Base-by-base conservation (phyloP, 768 basidiomycete species). In the Cystobasidium onofrii region DNA sequence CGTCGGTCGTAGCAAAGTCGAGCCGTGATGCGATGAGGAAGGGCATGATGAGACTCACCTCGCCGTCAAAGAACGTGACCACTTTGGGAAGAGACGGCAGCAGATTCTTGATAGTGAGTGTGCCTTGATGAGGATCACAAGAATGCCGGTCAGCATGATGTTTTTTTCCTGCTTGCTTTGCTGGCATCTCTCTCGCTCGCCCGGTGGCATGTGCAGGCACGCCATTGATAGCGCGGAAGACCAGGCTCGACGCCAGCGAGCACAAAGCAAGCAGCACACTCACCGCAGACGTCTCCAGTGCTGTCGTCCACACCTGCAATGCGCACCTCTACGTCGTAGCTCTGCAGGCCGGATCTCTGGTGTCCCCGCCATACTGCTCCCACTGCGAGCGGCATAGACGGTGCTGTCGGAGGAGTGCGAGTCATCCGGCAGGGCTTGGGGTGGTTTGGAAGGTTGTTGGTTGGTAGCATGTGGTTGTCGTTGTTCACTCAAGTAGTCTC, bases 41-140 rank as follows among this genome's bases (percentile, higher is more conserved):
- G 12, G 25, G 18, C 39, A 43, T 2, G 10, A 10, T 29, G 7
- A 2, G 29, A 60, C 69, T 60, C 27, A 71, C 69, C 55, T 71
- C 69, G 55, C 69, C 52, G 36, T 71, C 69, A 34, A 71, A 55
- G 69, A 55, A 71, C 33, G 69, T 71, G 18, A 71, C 69, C 10
- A 71, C 33, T 54, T 71, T 71, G 18, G 69, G 69, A 17, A 71
- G 54, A 9, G 54, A 29, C 20, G 69, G 69, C 6, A 55, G 52
- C 54, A 71, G 55, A 31, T 71, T 55, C 34, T 55, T 52, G 69
- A 71, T 71, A 15, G 69, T 71, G 25, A 71, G 69, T 6, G 69
- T 71, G 39, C 69, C 69, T 71, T n/a, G n/a, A n/a, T n/a, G n/a
- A n/a, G 33, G 9, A 31, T 33, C 9, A 29, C 25, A 25, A 52